A percentile compares a stretch with the other conserved stretches of the same genome.
These are phyloP conservation scores for Mycena rosella DNA, from an alignment of 768 basidiomycete genomes.

Conservation along the genomic window DNA sequence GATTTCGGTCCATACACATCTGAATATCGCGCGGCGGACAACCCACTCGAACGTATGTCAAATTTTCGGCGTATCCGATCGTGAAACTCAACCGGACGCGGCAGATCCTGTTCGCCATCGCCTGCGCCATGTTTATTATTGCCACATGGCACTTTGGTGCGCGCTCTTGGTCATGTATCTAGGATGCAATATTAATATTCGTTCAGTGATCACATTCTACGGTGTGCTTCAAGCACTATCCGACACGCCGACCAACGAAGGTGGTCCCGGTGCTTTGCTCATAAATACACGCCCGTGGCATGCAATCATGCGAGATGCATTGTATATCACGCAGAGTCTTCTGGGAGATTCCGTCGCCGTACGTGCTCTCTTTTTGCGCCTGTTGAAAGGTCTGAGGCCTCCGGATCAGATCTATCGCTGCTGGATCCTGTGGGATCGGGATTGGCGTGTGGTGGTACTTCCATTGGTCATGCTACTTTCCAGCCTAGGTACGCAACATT, in stretches of 20 bases:
- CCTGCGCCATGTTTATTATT: slow-evolving; percentile 16
- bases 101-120: slow-evolving; percentile 17
- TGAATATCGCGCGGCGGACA: slow-evolving; percentile 7
- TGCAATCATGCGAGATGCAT: not conserved
- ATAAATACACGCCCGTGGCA: not conserved
- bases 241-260: too few species aligned
- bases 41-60: slow-evolving; percentile 4
- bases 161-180: not conserved
- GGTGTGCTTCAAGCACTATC: not conserved
- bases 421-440: slow-evolving; percentile 27
- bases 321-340: slow-evolving; percentile 5
- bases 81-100: not conserved
- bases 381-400: too few species aligned
- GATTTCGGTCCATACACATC: slow-evolving; percentile 8
- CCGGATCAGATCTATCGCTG: slow-evolving; percentile 18
- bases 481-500: not conserved
- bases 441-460: not conserved
- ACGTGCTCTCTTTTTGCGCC: not conserved
- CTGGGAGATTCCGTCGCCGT: slow-evolving; percentile 16
- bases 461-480: not conserved
- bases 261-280: not conserved
- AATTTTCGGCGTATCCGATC: too few species aligned
- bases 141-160: slow-evolving; percentile 19
- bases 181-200: too few species aligned
- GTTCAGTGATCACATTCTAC: slow-evolving; percentile 7